These are phyloP conservation scores for Malus orientalis DNA, from an alignment of 306 rosid genomes.

Conservation along the genomic window DNA sequence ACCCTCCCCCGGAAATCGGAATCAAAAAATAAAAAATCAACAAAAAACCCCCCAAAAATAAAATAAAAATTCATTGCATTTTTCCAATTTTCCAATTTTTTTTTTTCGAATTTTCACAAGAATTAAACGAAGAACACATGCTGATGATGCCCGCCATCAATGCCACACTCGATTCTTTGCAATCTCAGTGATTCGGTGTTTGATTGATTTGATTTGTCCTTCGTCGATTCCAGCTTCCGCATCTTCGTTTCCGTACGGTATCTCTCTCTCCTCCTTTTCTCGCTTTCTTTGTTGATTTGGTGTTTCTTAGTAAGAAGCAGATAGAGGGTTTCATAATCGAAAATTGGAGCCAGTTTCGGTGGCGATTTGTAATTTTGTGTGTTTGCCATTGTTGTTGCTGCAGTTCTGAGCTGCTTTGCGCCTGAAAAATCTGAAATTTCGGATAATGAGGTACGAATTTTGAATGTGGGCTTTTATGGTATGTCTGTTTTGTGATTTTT, in stretches of 20 bases:
- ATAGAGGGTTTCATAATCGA: conserved; percentile 22
- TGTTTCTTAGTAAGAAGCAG: not conserved
- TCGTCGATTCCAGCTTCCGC: not conserved
- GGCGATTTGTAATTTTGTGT: not conserved
- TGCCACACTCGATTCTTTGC: not conserved
- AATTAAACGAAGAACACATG: not conserved
- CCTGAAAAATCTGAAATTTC: not conserved
- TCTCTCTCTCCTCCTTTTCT: not conserved
- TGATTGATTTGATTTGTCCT: not conserved
- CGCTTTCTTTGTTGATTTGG: not conserved
- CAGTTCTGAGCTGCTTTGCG: conserved; percentile 10
- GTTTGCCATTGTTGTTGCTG: not conserved
- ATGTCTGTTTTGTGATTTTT: not conserved
- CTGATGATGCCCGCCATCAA: not conserved
- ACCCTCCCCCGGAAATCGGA: not conserved
- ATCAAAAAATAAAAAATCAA: not conserved
- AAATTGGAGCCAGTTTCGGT: not conserved
- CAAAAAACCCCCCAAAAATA: not conserved
- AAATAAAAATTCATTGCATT: not conserved
- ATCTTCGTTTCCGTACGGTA: not conserved
- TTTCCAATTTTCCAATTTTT: too few species aligned
- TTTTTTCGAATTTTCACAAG: not conserved
- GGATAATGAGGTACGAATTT: conserved; percentile 22
- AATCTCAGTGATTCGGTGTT: not conserved
- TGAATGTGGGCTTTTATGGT: not conserved